Conservation (phyloP, 75 land plant genomes). For the Cupressus sempervirens region DNA sequence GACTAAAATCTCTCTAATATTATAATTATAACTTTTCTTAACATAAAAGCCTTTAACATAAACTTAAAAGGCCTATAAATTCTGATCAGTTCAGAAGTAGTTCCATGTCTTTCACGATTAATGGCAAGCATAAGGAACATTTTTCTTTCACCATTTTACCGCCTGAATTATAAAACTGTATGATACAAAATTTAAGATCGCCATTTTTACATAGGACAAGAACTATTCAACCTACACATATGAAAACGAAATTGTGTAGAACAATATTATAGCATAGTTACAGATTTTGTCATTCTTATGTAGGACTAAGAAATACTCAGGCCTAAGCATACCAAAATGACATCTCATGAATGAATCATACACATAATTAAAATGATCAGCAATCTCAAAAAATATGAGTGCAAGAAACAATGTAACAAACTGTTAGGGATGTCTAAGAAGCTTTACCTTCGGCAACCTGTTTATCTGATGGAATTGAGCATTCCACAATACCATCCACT, state of each 20-base stretch:
- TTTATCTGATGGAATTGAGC: slow-evolving; percentile 68
- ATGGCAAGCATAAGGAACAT: neutral
- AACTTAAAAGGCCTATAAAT: neutral
- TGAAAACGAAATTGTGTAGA: neutral
- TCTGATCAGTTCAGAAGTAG: neutral
- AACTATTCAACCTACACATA: no score
- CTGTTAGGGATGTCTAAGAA: neutral
- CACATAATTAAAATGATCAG: neutral
- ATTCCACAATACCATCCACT: slow-evolving; percentile 61
- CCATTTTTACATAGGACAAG: no score
- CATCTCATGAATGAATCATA: neutral
- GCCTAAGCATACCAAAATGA: neutral
- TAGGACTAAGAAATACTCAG: neutral
- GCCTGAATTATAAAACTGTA: no score
- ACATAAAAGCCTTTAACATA: neutral
- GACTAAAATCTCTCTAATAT: no score
- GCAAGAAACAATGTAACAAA: neutral
- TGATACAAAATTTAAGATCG: no score
- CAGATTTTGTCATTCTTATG: neutral
- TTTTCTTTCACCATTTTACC: neutral
- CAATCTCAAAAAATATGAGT: neutral
- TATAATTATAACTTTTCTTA: neutral
- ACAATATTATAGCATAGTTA: neutral
- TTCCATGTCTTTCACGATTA: neutral
- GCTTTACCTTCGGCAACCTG: slow-evolving; percentile 85